A percentile compares a stretch with the other conserved stretches of the same genome.
Conservation (phyloP, 2,329 filamentous ascomycete genomes). For the Cladosporium cucumerinum region DNA sequence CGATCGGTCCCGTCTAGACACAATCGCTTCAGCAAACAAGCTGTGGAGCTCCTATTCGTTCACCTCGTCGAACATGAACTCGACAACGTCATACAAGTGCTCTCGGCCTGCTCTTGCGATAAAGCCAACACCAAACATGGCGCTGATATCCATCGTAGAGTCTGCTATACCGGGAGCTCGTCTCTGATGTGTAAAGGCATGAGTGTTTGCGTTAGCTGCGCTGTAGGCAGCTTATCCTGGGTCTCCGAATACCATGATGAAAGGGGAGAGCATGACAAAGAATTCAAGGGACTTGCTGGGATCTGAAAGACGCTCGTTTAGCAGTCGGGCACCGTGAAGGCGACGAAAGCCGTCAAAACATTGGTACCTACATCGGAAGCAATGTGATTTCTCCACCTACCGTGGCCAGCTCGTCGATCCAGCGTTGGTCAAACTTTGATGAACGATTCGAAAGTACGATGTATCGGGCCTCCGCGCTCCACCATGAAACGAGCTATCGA, state of each 20-base stretch:
- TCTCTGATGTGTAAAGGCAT: constrained; percentile 37
- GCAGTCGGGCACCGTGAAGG: constrained; percentile 52
- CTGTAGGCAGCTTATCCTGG: constrained; percentile 59
- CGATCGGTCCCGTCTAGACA: neutral
- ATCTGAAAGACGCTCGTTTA: constrained; percentile 39
- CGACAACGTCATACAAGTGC: constrained; percentile 17
- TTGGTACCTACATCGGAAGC: too few relatives aligned
- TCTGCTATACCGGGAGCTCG: constrained; percentile 43
- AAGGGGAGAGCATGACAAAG: constrained; percentile 56
- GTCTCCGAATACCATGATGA: constrained; percentile 56
- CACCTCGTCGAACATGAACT: constrained; percentile 23
- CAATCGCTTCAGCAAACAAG: neutral
- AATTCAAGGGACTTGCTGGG: constrained; percentile 37
- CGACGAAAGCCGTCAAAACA: too few relatives aligned
- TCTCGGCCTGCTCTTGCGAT: constrained; percentile 24
- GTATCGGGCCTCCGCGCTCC: neutral
- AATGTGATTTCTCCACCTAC: too few relatives aligned
- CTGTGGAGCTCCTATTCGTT: constrained; percentile 27
- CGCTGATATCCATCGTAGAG: constrained; percentile 53
- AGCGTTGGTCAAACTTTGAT: neutral
- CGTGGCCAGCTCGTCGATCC: too few relatives aligned
- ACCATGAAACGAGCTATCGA: neutral
- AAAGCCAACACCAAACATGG: neutral
- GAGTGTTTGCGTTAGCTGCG: constrained; percentile 47
- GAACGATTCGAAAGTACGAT: neutral